These are phyloP conservation scores for Neopestalotiopsis clavispora DNA, from an alignment of 2,329 filamentous ascomycete species.

Conservation along the genomic window DNA sequence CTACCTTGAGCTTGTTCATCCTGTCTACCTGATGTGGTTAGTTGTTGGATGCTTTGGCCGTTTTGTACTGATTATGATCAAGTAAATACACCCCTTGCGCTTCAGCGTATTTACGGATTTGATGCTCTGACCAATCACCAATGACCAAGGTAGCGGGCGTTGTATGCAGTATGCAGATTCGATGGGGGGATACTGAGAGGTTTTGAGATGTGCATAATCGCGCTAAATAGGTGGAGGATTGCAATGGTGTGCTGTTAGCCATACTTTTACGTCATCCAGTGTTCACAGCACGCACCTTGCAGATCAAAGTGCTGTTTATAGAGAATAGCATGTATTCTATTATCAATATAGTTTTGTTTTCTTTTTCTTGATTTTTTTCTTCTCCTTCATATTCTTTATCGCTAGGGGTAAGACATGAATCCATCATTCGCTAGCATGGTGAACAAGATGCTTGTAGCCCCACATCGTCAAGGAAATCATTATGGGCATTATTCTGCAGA, in stretches of 20 bases:
- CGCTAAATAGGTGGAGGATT: slow-evolving; percentile 9
- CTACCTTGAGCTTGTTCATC: slow-evolving; percentile 51
- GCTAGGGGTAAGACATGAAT: background rate
- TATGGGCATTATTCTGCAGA: slow-evolving; percentile 31
- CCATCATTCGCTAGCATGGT: background rate
- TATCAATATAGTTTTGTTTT: slow-evolving; percentile 9
- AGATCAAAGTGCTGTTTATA: background rate
- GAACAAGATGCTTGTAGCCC: background rate
- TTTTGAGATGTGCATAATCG: slow-evolving; percentile 13
- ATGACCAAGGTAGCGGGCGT: background rate
- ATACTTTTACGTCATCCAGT: slow-evolving; percentile 16
- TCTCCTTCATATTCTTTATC: background rate
- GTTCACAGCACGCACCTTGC: background rate
- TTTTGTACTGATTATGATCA: background rate
- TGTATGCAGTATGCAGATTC: background rate
- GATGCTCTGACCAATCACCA: background rate
- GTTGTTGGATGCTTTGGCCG: background rate
- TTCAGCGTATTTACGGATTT: background rate
- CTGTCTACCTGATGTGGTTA: background rate
- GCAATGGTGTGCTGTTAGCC: background rate
- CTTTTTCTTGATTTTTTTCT: slow-evolving; percentile 22
- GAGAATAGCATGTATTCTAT: background rate
- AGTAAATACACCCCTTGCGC: background rate
- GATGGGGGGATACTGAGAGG: slow-evolving; percentile 1
- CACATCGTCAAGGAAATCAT: background rate